Conservation (phyloP, 2,329 filamentous ascomycete genomes). For the Zymoseptoria tritici region DNA sequence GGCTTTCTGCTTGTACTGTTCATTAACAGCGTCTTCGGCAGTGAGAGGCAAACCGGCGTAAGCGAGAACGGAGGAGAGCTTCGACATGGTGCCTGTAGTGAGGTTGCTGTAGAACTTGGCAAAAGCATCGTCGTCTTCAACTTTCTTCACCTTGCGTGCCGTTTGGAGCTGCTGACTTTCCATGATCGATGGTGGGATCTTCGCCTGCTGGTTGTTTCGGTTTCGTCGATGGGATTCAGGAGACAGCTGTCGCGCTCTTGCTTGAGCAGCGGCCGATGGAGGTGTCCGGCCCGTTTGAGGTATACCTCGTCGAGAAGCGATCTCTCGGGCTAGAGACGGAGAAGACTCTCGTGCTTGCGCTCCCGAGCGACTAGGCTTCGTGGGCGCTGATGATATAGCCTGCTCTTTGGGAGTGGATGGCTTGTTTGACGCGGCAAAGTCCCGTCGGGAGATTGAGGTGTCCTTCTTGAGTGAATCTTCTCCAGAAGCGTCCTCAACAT, state of each 20-base stretch:
- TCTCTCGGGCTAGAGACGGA: slow-evolving; percentile 32
- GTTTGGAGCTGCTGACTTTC: slow-evolving; percentile 22
- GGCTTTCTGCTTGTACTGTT: slow-evolving; percentile 22
- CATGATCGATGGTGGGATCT: slow-evolving; percentile 26
- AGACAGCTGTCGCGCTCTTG: slow-evolving; percentile 24
- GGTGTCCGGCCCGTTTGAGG: slow-evolving; percentile 20
- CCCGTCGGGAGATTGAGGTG: slow-evolving; percentile 37
- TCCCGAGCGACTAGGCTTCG: slow-evolving; percentile 17
- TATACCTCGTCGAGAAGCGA: slow-evolving; percentile 32
- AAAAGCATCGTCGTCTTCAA: slow-evolving; percentile 58
- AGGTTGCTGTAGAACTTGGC: slow-evolving; percentile 77
- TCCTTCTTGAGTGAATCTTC: slow-evolving; percentile 3
- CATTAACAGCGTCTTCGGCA: slow-evolving; percentile 23
- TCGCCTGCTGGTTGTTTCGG: slow-evolving; percentile 8
- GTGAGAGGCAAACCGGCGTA: slow-evolving; percentile 82
- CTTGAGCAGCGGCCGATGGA: slow-evolving; percentile 24
- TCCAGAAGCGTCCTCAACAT: neutral
- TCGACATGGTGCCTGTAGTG: slow-evolving; percentile 81
- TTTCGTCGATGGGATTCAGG: slow-evolving; percentile 23
- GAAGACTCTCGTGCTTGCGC: slow-evolving; percentile 27
- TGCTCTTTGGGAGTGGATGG: slow-evolving; percentile 6
- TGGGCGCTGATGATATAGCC: slow-evolving; percentile 18
- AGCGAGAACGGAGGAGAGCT: slow-evolving; percentile 79
- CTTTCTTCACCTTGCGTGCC: slow-evolving; percentile 13
- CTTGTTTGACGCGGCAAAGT: slow-evolving; percentile 26